Percentiles rank a stretch among this genome's conserved stretches.
Evolutionary conservation across 441 rosid genomes (phyloP).

Genomic region (Raphanus hybrid): DNA sequence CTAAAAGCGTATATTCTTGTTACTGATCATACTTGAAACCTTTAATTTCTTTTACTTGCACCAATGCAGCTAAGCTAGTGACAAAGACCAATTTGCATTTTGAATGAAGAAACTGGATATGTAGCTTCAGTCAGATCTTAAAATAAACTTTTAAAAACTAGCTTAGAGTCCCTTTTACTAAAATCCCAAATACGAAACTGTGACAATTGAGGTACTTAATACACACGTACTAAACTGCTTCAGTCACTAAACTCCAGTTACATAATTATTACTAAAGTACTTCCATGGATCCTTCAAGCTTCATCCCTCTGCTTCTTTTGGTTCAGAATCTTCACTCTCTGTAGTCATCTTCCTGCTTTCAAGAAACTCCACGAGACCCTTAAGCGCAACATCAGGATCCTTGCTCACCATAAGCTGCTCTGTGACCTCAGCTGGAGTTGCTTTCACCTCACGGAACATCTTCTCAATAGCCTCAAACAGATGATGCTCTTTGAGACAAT

Average conservation of each 20-base stretch:
- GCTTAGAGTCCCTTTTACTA: neutral
- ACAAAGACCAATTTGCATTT: neutral
- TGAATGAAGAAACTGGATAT: neutral
- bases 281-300: neutral
- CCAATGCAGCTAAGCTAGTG: neutral
- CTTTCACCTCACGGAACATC: conserved; percentile 22
- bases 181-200: neutral
- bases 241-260: neutral
- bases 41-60: neutral
- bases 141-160: neutral
- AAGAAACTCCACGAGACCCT: conserved; percentile 11
- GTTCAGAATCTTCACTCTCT: neutral
- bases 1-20: neutral
- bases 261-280: neutral
- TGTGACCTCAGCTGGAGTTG: conserved; percentile 30
- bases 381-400: conserved; percentile 16
- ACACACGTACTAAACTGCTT: neutral
- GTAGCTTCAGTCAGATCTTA: neutral
- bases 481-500: neutral
- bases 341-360: conserved; percentile 3
- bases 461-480: conserved; percentile 23
- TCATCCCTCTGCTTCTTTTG: neutral
- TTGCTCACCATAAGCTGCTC: conserved; percentile 31
- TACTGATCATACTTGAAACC: neutral
- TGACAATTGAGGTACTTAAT: neutral